phyloP scores from a whole-genome alignment of 2,329 filamentous ascomycete genomes.

The Fusarium illudens region DNA sequence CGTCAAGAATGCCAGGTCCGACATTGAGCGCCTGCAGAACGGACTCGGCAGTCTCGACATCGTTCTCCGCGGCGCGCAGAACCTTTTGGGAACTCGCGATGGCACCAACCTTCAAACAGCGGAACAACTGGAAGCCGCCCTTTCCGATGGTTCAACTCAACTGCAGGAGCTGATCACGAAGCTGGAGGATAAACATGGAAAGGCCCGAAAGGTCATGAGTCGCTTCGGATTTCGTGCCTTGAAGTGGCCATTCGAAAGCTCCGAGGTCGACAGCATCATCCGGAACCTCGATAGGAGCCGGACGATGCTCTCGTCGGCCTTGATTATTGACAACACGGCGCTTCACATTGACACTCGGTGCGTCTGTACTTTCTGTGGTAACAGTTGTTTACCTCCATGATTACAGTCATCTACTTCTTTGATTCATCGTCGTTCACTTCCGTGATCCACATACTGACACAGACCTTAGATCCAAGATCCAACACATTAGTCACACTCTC shows the following conservation, averaged over 20 bases:
- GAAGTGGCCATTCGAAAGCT: constrained; percentile 21
- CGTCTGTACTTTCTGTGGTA: background rate
- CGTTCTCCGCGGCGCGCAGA: background rate
- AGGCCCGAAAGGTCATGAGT: background rate
- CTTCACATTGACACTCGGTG: background rate
- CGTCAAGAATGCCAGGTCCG: background rate
- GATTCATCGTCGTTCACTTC: background rate
- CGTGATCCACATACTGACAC: background rate
- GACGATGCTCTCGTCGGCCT: background rate
- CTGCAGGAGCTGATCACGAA: background rate
- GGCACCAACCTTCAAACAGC: background rate
- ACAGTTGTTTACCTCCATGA: no score
- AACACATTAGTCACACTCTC: background rate
- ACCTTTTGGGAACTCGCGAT: background rate
- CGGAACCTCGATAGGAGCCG: background rate
- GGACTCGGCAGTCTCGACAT: background rate
- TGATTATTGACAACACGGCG: constrained; percentile 12
- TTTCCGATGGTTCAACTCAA: background rate
- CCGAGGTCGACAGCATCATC: constrained; percentile 1
- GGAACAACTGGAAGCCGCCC: background rate
- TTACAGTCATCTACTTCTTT: background rate
- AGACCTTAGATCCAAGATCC: background rate
- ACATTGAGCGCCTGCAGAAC: constrained; percentile 3
- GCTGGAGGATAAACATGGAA: background rate
- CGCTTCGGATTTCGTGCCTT: constrained; percentile 11